Conservation (phyloP, 371 early-diverging fungal species). For the Actinomortierella wolfii region DNA sequence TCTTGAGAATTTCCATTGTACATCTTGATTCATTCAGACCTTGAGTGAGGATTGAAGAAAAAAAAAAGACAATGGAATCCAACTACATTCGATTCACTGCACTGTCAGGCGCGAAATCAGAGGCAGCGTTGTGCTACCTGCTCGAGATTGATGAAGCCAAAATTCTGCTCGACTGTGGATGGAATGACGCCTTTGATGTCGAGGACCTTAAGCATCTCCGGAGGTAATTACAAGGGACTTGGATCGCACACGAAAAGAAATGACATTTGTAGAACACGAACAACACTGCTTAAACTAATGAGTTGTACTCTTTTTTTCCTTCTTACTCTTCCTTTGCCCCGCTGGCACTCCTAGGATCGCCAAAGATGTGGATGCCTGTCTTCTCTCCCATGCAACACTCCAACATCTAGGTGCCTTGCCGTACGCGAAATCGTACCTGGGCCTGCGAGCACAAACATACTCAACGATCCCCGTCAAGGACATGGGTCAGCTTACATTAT, state of each 20-base stretch:
- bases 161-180: slow-evolving; percentile 94
- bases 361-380: slow-evolving; percentile 89
- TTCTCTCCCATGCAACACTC: slow-evolving; percentile 91
- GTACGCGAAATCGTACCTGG: slow-evolving; percentile 79
- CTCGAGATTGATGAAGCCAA: slow-evolving; percentile 90
- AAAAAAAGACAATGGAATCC: slow-evolving; percentile 22
- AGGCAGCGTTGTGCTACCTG: slow-evolving; percentile 87
- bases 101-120: slow-evolving; percentile 81
- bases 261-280: background rate
- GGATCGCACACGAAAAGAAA: background rate
- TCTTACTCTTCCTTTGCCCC: background rate
- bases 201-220: slow-evolving; percentile 70
- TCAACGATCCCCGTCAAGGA: slow-evolving; percentile 94
- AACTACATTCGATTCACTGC: slow-evolving; percentile 71
- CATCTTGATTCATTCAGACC: too few species aligned
- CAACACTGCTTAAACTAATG: too few species aligned
- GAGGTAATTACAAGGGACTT: slow-evolving; percentile 51
- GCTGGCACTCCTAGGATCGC: slow-evolving; percentile 64
- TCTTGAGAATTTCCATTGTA: too few species aligned
- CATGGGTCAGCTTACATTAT: slow-evolving; percentile 89
- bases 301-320: background rate
- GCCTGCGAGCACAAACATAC: slow-evolving; percentile 88
- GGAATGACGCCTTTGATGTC: slow-evolving; percentile 74
- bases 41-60: too few species aligned
- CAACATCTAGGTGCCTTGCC: slow-evolving; percentile 91